Evolutionary conservation across 1,284 basidiomycete genomes (phyloP).

Genomic region (Tilletia walkeri): DNA sequence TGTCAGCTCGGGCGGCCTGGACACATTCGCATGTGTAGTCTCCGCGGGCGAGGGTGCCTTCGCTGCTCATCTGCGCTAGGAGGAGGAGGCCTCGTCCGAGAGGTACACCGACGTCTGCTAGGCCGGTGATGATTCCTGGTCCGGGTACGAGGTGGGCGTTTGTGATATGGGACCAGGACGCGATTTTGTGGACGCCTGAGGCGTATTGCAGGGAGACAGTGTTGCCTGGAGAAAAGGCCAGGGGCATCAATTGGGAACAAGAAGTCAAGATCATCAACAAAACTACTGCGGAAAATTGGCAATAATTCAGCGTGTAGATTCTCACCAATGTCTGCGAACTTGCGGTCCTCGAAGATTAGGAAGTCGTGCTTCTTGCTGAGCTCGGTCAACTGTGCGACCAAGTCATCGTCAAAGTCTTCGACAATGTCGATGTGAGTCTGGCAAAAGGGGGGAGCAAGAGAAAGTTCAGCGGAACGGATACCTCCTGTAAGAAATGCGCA

Average conservation of each 20-base stretch:
- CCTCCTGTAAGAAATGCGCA: not conserved
- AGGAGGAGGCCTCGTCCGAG: constrained; percentile 82
- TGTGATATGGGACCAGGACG: constrained; percentile 93
- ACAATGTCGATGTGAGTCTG: constrained; percentile 97
- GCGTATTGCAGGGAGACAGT: constrained; percentile 94
- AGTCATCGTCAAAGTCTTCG: constrained; percentile 77
- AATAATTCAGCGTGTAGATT: not conserved
- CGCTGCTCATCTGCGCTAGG: constrained; percentile 94
- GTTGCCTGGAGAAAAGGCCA: constrained; percentile 67
- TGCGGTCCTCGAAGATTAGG: constrained; percentile 96
- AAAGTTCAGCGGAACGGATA: not conserved
- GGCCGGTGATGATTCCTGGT: constrained; percentile 84
- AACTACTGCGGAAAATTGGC: no score
- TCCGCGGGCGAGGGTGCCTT: constrained; percentile 79
- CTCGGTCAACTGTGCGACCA: constrained; percentile 70
- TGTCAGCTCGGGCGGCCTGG: constrained; percentile 55
- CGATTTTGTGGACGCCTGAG: constrained; percentile 87
- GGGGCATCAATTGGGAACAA: not conserved
- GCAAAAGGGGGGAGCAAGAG: no score
- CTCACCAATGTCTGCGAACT: constrained; percentile 96
- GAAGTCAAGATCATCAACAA: not conserved
- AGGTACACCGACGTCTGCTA: constrained; percentile 79
- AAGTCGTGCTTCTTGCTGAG: constrained; percentile 84
- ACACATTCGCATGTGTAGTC: constrained; percentile 82
- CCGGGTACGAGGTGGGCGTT: constrained; percentile 93